Conservation (phyloP, 140 eudicot species). For the Stevia rebaudiana region DNA sequence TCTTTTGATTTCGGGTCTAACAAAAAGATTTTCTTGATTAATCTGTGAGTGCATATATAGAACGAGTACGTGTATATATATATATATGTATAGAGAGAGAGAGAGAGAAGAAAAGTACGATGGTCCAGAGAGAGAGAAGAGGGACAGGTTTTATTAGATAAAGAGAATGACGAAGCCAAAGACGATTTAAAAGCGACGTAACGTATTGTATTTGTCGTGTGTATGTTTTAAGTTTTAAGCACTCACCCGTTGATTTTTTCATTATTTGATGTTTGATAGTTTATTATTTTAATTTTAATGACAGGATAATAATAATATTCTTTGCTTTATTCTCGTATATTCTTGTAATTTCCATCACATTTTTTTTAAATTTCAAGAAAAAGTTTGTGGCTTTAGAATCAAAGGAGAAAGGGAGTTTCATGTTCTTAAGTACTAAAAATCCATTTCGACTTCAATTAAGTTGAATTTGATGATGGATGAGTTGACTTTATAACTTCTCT, state of each 20-base stretch:
- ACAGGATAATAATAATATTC: not conserved
- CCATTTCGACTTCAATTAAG: not conserved
- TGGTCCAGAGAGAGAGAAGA: slow-evolving; percentile 24
- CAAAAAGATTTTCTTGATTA: slow-evolving; percentile 15
- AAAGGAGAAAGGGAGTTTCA: not conserved
- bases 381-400: not conserved
- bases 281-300: not conserved
- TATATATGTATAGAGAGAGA: not conserved
- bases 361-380: not conserved
- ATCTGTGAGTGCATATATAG: not conserved
- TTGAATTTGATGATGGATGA: not conserved
- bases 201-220: slow-evolving; percentile 13
- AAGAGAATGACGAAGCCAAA: slow-evolving; percentile 23
- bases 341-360: not conserved
- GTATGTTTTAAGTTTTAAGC: not conserved
- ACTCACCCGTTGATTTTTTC: not conserved
- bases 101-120: slow-evolving; percentile 32
- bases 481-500: not conserved
- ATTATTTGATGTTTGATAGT: not conserved
- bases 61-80: slow-evolving; percentile 10
- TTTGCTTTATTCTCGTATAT: not conserved
- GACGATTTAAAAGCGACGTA: slow-evolving; percentile 21
- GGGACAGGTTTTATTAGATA: slow-evolving; percentile 16
- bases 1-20: not conserved
- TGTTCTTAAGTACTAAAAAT: not conserved